These are phyloP conservation scores for Verticillium dahliae DNA, from an alignment of 2,329 filamentous ascomycete species.

Conservation along the genomic window DNA sequence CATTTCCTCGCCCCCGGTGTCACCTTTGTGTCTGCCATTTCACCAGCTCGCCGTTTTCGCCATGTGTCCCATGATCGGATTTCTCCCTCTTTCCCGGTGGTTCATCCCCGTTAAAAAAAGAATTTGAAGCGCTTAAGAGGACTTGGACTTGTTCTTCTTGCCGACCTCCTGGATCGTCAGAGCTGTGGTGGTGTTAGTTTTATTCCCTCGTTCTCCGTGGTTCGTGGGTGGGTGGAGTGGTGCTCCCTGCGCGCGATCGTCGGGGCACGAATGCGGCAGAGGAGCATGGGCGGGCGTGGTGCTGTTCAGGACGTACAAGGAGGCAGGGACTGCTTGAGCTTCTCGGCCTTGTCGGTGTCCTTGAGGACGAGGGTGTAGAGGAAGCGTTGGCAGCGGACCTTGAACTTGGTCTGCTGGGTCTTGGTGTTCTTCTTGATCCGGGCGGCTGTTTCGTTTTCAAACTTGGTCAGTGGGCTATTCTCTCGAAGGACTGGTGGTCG, in stretches of 20 bases:
- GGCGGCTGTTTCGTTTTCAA: conserved; percentile 53
- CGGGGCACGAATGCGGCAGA: background rate
- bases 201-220: background rate
- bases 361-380: conserved; percentile 98
- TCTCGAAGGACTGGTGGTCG: conserved; percentile 5
- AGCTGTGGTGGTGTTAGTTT: conserved; percentile 24
- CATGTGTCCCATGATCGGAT: background rate
- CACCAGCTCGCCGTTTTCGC: background rate
- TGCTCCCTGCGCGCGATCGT: background rate
- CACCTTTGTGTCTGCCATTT: background rate
- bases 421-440: conserved; percentile 95
- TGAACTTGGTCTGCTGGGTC: conserved; percentile 97
- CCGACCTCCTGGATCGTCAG: conserved; percentile 47
- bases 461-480: conserved; percentile 1
- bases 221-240: background rate
- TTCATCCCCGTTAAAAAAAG: conserved; percentile 1
- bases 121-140: conserved; percentile 20
- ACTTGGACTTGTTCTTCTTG: conserved; percentile 48
- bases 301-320: conserved; percentile 64
- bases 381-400: conserved; percentile 96
- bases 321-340: conserved; percentile 98
- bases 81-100: conserved; percentile 9
- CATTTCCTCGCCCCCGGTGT: background rate
- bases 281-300: background rate
- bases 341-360: conserved; percentile 99